phyloP scores from a whole-genome alignment of 2,329 filamentous ascomycete genomes.

The Cladosporium colombiae region DNA sequence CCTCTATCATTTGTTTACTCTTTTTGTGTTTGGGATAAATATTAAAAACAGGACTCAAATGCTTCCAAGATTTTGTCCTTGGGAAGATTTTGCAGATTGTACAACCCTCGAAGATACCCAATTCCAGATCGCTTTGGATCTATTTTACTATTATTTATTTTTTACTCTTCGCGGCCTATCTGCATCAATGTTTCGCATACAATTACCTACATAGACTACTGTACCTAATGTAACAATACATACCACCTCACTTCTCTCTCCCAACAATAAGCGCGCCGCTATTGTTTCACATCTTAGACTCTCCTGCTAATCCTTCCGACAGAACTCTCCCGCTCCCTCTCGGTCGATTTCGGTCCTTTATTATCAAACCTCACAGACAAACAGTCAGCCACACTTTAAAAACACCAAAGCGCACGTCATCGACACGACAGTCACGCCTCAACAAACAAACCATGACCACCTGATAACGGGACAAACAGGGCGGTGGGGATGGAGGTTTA shows the following conservation, averaged over 20 bases:
- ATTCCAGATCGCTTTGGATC: not conserved
- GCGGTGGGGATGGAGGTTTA: not conserved
- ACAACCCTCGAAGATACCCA: not conserved
- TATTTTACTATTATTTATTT: not conserved
- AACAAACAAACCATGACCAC: not conserved
- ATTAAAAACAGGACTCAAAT: not conserved
- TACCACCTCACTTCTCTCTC: not conserved
- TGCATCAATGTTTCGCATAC: constrained; percentile 6
- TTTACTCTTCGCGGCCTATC: not conserved
- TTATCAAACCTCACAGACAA: not conserved
- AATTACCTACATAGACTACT: constrained; percentile 3
- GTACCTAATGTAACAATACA: constrained; percentile 16
- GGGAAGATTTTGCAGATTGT: not conserved
- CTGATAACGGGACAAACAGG: not conserved
- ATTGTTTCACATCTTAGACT: not conserved
- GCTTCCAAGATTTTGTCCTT: not conserved
- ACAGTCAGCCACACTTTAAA: not conserved
- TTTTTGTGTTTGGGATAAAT: not conserved
- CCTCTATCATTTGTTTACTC: not conserved
- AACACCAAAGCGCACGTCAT: not conserved
- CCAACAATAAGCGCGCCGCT: not conserved
- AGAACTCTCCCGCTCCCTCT: not conserved
- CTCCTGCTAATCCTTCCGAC: not conserved
- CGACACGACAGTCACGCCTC: not conserved
- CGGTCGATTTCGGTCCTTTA: not conserved